Evolutionary conservation across 306 rosid species (phyloP), one percentile per base, ranked within the genome.

Genomic region (Phaseolus lunatus): DNA sequence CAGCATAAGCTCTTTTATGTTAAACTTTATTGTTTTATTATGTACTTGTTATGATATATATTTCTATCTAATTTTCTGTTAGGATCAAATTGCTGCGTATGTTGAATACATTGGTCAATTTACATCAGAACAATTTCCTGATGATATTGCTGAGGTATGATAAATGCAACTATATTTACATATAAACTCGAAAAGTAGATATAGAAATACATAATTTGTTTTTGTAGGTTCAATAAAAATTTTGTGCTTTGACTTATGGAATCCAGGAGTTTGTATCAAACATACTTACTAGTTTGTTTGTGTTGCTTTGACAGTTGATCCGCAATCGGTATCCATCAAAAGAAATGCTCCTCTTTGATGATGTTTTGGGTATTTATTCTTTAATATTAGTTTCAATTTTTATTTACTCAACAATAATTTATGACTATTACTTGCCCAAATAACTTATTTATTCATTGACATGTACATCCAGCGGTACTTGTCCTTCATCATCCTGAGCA

Each of bases 401-500:
- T 58, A 31, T 63, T 78, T 72, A 78, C 67, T 24, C 67, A 50
- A 29, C 24, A 20, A 62, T 24, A 23, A 56, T 75, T 12, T 53
- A 18, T 74, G 61, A 26, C 67, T 59, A 65, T 22, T 19, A 68
- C 43, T 56, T 83, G 57, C 50, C 13, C 67, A 29, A 44, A 66
- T 50, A 78, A 86, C 78, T 78, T 52, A 43, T 82, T 63, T 52
- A 19, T 62, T 35, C 68, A 20, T 78, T 80, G 59, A n/a, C 79
- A 45, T 86, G 26, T 58, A 5, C 45, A 67, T 87, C 74, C 96
- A 92, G 97, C 97, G 14, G 85, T 86, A 29, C 89, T 92, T 87
- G 93, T 92, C 41, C 93, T 92, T 85, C 89, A 92, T 84, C 97
- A 90, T 84, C 96, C 97, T 5, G 97, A 92, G 92, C 93, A 92